These are phyloP conservation scores for Fusarium sp. DNA, from an alignment of 2,329 filamentous ascomycete genomes.

Conservation along the genomic window DNA sequence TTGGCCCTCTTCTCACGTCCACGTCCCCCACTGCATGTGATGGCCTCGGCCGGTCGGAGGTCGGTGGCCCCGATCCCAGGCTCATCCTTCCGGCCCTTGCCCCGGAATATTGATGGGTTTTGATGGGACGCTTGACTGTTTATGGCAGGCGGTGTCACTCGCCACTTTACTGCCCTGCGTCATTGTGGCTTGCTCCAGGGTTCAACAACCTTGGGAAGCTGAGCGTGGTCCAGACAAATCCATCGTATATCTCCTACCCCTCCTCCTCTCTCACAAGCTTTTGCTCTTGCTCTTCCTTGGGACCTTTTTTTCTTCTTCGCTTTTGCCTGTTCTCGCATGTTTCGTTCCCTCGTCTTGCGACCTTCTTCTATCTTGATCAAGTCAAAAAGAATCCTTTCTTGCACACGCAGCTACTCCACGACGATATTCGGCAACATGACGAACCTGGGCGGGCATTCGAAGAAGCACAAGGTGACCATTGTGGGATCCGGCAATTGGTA, in stretches of 20 bases:
- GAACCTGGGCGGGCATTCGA: constrained; percentile 60
- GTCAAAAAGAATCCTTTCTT: constrained; percentile 27
- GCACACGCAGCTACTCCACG: constrained; percentile 28
- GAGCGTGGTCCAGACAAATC: constrained; percentile 31
- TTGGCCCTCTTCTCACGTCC: background rate
- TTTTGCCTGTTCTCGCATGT: constrained; percentile 32
- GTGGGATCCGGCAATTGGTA: constrained; percentile 98
- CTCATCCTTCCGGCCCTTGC: constrained; percentile 13
- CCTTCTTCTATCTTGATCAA: constrained; percentile 24
- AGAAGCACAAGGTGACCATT: constrained; percentile 91
- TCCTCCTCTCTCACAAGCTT: constrained; percentile 39
- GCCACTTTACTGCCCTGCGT: constrained; percentile 42
- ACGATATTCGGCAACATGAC: constrained; percentile 46
- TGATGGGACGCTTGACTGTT: constrained; percentile 41
- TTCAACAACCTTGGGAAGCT: constrained; percentile 44
- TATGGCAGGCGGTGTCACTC: constrained; percentile 40
- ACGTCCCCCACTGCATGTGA: constrained; percentile 37
- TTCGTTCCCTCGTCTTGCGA: constrained; percentile 34
- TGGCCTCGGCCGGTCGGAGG: constrained; percentile 36
- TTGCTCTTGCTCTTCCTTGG: constrained; percentile 4
- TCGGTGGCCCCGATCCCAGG: constrained; percentile 16
- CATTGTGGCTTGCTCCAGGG: constrained; percentile 43
- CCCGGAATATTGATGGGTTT: constrained; percentile 39
- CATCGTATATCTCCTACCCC: constrained; percentile 34
- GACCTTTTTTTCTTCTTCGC: constrained; percentile 2